Base-by-base conservation (phyloP, 164 flowering plant species). In the Piper betle region DNA sequence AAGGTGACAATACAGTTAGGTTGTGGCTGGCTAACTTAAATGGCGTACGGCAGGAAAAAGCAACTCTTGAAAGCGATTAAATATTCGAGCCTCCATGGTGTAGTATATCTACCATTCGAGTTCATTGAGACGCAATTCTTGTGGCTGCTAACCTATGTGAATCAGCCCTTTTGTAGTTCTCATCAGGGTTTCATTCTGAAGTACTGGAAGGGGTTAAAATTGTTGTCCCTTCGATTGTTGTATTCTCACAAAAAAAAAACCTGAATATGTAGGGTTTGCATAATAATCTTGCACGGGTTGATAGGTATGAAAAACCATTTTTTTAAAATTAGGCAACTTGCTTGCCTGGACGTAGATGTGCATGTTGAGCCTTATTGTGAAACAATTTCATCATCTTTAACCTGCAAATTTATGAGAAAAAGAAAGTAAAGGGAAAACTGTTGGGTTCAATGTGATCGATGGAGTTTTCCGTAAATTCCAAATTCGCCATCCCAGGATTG, bases 11-110 rank as follows among this genome's bases (percentile, higher is more conserved):
- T 38, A 57, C 73, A 62, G 84, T 84, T 16, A 75, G 83, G 66
- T 62, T 85, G 66, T 92, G 96, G 98, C 96, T 85, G 69, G 83
- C 93, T 4, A 84, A 92, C 76, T 71, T 92, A 66, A 87, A 89
- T 17, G 98, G 98, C 7, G 77, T 77, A 37, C 89, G 98, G 98
- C 91, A 82, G 20, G 84, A 89, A 67, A 85, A 89, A 66, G 96
- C 89, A 50, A 65, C 81, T 19, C 73, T 87, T 39, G 79, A 78
- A 64, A 62, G 66, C 40, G 43, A 7, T 11, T 57, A 19, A 12
- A 16, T 38, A 6, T 46, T 55, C 2, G 39, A 17, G 58, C 16
- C 4, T 20, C 39, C 50, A 43, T 15, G 12, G 4, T 9, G 1
- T 43, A 2, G 6, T 15, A 8, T 43, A 8, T 3, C 12, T 43